Evolutionary conservation across 768 basidiomycete species (phyloP), one percentile per base, ranked within the genome.

Genomic region (Tricholoma hemisulphureum): DNA sequence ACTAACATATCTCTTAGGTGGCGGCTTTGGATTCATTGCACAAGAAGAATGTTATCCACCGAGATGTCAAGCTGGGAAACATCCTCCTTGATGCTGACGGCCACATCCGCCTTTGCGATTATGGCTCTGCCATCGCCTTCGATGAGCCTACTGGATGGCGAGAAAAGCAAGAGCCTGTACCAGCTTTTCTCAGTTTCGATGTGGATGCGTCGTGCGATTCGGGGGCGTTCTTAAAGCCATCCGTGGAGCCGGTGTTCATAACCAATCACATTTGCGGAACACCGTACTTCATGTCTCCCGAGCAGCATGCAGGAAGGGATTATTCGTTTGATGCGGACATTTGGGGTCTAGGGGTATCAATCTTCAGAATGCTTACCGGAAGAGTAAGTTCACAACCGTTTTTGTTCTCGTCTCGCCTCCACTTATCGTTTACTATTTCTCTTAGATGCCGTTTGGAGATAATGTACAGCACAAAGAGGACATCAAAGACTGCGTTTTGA

Each of bases 281-380:
- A 2, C 45, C 55, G 11, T 56, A 48, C 32, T 56, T 45, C 45
- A 56, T 56, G 55, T 29, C 55, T 23, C 55, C 55, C 20, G 55
- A 56, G 23, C 55, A 56, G 32, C 55, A 56, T 26, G 16, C 6
- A 14, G 55, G 55, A 31, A 24, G 11, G 16, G 55, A 56, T 13
- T 56, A 56, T 48, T 49, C 43, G 1, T 45, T 46, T 56, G 55
- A 56, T 26, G 45, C 31, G 21, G 55, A 56, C 43, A 6, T 29
- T 45, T 56, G 55, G 55, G 55, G 20, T 5, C 7, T 56, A 6
- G 55, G 55, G 10, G 55, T 56, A 23, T 31, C 45, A 3, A 24
- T 49, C 1, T 49, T 31, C 23, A 34, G 55, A 13, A 56, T 56
- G 55, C n/a, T 56, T 45, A 56, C 55, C 8, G 55, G 41, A 6